Evolutionary conservation across 2,329 filamentous ascomycete genomes (phyloP).

Genomic region (Verticillium isaacii): DNA sequence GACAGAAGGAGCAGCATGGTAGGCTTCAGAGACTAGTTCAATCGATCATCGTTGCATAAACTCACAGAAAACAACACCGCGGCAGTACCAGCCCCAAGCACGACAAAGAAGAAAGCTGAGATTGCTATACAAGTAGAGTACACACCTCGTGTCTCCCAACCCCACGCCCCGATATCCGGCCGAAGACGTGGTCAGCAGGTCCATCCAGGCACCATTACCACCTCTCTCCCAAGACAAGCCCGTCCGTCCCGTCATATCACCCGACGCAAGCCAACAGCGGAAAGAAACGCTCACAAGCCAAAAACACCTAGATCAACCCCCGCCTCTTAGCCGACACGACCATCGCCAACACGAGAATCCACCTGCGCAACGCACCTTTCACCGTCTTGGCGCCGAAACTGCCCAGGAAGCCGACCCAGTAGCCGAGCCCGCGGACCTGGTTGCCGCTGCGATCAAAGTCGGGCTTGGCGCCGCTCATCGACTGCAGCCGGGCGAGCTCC

Average conservation of each 20-base stretch:
- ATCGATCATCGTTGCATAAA: too few species aligned
- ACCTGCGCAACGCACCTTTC: conserved; percentile 47
- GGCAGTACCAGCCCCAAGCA: neutral
- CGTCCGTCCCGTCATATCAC: neutral
- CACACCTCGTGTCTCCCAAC: neutral
- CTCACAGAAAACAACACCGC: neutral
- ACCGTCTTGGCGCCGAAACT: conserved; percentile 45
- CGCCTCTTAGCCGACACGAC: conserved; percentile 26
- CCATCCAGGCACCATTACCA: neutral
- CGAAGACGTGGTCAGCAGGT: neutral
- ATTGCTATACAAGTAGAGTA: conserved; percentile 4
- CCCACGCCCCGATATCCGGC: neutral
- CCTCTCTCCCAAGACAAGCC: neutral
- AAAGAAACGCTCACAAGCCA: conserved; percentile 16
- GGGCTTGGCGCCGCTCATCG: conserved; percentile 40
- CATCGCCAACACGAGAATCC: conserved; percentile 39
- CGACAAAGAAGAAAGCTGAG: neutral
- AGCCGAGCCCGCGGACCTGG: conserved; percentile 42
- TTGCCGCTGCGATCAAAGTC: conserved; percentile 60
- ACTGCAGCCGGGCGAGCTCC: conserved; percentile 39
- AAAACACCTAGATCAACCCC: conserved; percentile 20
- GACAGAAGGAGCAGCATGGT: too few species aligned
- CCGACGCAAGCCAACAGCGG: neutral
- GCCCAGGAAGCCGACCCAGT: conserved; percentile 49
- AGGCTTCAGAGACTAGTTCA: too few species aligned